Conservation (phyloP, 2,329 filamentous ascomycete species). For the Rachicladosporium sp. region DNA sequence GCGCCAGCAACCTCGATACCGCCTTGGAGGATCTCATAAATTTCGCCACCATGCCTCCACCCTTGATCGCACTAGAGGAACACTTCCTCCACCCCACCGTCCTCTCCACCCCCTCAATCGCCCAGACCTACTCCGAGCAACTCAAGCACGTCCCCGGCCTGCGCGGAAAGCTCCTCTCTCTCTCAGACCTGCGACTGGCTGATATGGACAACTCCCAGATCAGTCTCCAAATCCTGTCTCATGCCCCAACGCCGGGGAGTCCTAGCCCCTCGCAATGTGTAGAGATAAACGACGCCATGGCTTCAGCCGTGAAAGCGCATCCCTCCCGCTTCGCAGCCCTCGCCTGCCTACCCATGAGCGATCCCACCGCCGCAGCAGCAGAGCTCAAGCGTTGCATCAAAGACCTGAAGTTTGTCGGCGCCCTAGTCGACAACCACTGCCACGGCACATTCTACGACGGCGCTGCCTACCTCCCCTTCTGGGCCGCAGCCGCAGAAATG, state of each 20-base stretch:
- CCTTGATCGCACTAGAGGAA: conserved; percentile 25
- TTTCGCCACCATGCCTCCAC: conserved; percentile 16
- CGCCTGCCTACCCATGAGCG: conserved; percentile 22
- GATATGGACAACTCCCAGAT: conserved; percentile 23
- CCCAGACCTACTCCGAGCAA: conserved; percentile 19
- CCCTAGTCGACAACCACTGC: conserved; percentile 25
- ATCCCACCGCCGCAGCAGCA: conserved; percentile 19
- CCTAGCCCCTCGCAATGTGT: conserved; percentile 10
- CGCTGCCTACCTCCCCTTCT: conserved; percentile 19
- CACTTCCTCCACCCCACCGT: conserved; percentile 24
- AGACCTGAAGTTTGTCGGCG: conserved; percentile 23
- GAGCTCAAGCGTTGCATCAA: conserved; percentile 23
- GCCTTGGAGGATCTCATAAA: no score
- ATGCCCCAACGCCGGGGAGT: conserved; percentile 15
- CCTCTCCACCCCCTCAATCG: conserved; percentile 15
- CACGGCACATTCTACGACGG: conserved; percentile 25
- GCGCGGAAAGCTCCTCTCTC: conserved; percentile 18
- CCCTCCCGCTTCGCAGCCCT: conserved; percentile 22
- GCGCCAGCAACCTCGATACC: no score
- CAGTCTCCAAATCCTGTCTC: conserved; percentile 24
- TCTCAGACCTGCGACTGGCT: conserved; percentile 17
- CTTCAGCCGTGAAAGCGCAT: conserved; percentile 16
- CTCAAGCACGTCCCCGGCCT: conserved; percentile 21
- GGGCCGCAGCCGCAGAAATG: conserved; percentile 27
- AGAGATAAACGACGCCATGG: conserved; percentile 23